Evolutionary conservation across 2,329 filamentous ascomycete species (phyloP), one percentile per base, ranked within the genome.

Genomic region (Iodosphaeria phyllophila): DNA sequence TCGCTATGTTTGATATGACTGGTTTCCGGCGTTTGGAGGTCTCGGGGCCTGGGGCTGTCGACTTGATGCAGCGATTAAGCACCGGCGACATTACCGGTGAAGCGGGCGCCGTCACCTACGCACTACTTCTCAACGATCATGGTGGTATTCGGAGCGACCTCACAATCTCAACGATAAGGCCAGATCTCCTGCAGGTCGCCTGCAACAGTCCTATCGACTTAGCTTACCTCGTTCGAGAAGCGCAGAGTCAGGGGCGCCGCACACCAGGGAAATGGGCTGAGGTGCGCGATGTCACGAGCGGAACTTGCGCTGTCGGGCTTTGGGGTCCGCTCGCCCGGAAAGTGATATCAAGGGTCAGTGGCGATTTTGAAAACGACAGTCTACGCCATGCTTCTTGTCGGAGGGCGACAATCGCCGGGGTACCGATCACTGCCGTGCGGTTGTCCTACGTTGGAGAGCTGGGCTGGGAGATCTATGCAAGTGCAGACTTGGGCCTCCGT

Each of bases 1-100:
- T 60, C 3, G 68, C 63, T 6, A 54, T 74, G 54, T 74, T 64
- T 36, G 68, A 74, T 33, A 58, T 73, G 54, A 71, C 65, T 2
- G 58, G 67, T 0, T 53, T 70, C 18, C 56, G 65, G 13, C 53
- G 67, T 2, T 49, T 74, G 3, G 61, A 71, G 28, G 48, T 73
- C 0, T 55, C 54, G 2, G 69, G 68, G 0, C 62, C 66, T 0
- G 67, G 67, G 0, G 60, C 65, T 2, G 47, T 56, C 0, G 41
- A 55, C n/a, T 36, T 74, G 4, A 47, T 74, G 4, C 58, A 70
- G 29, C 48, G 56, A 2, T 38, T 71, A 25, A 57, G 56, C 2
- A 65, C 61, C 1, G 51, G 52, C 16, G 48, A 65, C 18, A 45
- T 71, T 8, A 44, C 51, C 4, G 53, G 48, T 20, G 47, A 48